Conservation (phyloP, 495 filamentous ascomycete genomes). For the Penicillium coffeae region DNA sequence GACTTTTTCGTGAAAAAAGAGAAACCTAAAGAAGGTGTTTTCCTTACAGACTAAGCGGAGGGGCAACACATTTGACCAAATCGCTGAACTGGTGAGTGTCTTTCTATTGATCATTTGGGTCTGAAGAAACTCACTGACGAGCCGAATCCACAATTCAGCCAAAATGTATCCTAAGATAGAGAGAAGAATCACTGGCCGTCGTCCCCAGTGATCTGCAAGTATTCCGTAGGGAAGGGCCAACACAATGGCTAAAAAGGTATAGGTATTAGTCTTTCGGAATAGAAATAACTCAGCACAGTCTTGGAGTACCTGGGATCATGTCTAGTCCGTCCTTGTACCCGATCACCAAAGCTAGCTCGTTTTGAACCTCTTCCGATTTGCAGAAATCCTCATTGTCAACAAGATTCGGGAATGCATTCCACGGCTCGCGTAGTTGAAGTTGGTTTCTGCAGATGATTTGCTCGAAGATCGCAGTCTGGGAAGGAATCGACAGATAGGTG, state of each 20-base stretch:
- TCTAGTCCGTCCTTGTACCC: constrained; percentile 41
- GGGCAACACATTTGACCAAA: constrained; percentile 22
- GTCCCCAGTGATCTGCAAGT: constrained; percentile 40
- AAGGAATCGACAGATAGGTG: constrained; percentile 23
- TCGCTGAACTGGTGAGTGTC: constrained; percentile 11
- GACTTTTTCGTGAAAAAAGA: too few relatives aligned
- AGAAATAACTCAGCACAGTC: background rate
- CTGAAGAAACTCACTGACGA: constrained; percentile 30
- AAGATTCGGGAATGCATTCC: background rate
- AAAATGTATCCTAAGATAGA: constrained; percentile 31
- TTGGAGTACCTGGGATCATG: constrained; percentile 27
- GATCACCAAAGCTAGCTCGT: constrained; percentile 37
- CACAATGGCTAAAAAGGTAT: constrained; percentile 23
- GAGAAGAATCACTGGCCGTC: constrained; percentile 39
- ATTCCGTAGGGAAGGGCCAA: constrained; percentile 33
- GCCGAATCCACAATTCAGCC: constrained; percentile 27
- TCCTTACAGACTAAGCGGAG: constrained; percentile 27
- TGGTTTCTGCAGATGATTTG: constrained; percentile 39
- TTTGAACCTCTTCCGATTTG: constrained; percentile 42
- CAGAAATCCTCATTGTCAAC: constrained; percentile 19
- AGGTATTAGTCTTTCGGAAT: constrained; percentile 1
- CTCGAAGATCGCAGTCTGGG: constrained; percentile 36
- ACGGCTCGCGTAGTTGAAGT: constrained; percentile 1
- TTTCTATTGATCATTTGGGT: background rate
- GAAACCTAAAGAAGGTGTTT: too few relatives aligned